phyloP scores from a whole-genome alignment of 2,329 filamentous ascomycete species.

The Dichotomopilus funicola region DNA sequence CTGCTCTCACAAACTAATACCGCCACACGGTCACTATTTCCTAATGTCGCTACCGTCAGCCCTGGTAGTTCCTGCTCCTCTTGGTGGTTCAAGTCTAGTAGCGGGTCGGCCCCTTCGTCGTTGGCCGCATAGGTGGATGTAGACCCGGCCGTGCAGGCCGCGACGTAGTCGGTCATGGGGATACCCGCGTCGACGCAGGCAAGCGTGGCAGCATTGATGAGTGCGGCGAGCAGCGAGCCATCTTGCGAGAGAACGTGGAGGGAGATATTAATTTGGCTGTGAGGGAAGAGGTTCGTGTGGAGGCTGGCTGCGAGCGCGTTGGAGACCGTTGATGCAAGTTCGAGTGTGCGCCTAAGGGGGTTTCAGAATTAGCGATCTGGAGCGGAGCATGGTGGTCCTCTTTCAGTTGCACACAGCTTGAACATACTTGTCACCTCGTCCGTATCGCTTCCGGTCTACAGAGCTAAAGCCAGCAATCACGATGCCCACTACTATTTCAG shows the following conservation, averaged over 20 bases:
- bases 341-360: slow-evolving; percentile 60
- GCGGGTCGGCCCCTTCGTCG: slow-evolving; percentile 65
- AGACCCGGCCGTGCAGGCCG: slow-evolving; percentile 79
- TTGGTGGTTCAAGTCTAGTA: slow-evolving; percentile 70
- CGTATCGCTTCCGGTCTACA: slow-evolving; percentile 73
- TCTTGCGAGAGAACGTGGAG: slow-evolving; percentile 87
- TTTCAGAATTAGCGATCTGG: neutral
- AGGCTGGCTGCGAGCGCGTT: slow-evolving; percentile 70
- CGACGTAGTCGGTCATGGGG: slow-evolving; percentile 88
- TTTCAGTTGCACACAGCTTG: too few relatives aligned
- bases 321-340: slow-evolving; percentile 73
- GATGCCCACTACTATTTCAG: slow-evolving; percentile 73
- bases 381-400: neutral
- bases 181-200: slow-evolving; percentile 92
- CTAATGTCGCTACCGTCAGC: slow-evolving; percentile 76
- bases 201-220: slow-evolving; percentile 84
- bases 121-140: slow-evolving; percentile 59
- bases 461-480: slow-evolving; percentile 82
- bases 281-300: slow-evolving; percentile 82
- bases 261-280: slow-evolving; percentile 74
- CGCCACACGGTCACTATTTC: slow-evolving; percentile 65
- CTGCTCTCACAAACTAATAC: slow-evolving; percentile 82
- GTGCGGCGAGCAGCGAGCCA: slow-evolving; percentile 80
- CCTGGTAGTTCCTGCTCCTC: slow-evolving; percentile 87
- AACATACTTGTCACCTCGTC: slow-evolving; percentile 68